Evolutionary conservation across 164 flowering plant species (phyloP).

Genomic region (Macadamia integrifolia): DNA sequence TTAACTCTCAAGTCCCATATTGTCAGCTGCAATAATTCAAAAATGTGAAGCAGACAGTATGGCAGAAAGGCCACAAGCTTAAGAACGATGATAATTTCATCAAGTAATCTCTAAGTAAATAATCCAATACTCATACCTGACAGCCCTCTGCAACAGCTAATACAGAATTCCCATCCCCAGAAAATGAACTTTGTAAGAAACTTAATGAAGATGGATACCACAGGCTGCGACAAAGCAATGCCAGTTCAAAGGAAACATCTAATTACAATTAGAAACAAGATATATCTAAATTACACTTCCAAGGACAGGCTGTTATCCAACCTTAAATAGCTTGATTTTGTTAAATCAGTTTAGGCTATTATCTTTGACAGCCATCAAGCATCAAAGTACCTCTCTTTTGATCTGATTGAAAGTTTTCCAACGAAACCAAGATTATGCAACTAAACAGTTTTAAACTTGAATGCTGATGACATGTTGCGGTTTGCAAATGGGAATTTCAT

Average conservation of each 20-base stretch:
- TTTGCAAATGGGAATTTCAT: too few species aligned
- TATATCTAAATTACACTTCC: too few species aligned
- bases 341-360: too few species aligned
- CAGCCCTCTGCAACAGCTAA: conserved; percentile 77
- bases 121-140: conserved; percentile 38
- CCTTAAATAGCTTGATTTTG: too few species aligned
- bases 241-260: conserved; percentile 3
- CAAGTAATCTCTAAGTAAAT: conserved; percentile 1
- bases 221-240: conserved; percentile 37
- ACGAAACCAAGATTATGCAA: too few species aligned
- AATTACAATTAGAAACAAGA: neutral
- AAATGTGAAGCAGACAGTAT: conserved; percentile 8
- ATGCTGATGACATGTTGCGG: too few species aligned
- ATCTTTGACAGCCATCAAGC: too few species aligned
- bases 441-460: too few species aligned
- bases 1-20: conserved; percentile 80
- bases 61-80: neutral
- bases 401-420: too few species aligned
- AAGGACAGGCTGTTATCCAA: too few species aligned
- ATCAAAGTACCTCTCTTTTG: too few species aligned
- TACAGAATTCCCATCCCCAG: conserved; percentile 41
- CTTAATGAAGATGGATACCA: conserved; percentile 65
- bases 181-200: conserved; percentile 35
- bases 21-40: conserved; percentile 39
- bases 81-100: neutral